Conservation (phyloP, 192 early-diverging fungal genomes). For the Backusella westeae region DNA sequence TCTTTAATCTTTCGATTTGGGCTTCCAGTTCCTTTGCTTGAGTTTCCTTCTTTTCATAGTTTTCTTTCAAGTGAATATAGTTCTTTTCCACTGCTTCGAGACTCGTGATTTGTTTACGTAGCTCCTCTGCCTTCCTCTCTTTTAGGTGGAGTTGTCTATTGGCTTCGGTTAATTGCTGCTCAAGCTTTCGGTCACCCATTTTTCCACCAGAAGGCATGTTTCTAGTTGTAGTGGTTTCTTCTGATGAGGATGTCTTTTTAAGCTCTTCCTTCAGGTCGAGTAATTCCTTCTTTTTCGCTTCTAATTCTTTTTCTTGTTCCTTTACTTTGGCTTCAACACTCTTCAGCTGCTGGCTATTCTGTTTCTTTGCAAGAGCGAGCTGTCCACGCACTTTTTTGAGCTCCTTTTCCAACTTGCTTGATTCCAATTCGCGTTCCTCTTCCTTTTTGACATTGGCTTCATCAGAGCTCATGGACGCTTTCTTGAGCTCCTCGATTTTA, state of each 20-base stretch:
- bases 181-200: background rate
- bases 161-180: background rate
- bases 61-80: background rate
- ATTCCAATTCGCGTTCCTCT: background rate
- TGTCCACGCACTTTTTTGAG: slow-evolving; percentile 2
- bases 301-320: background rate
- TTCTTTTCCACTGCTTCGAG: background rate
- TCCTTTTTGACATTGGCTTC: background rate
- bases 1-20: background rate
- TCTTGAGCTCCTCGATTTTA: background rate
- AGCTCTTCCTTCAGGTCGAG: background rate
- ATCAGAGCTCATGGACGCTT: background rate
- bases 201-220: background rate
- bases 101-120: background rate
- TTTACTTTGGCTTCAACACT: slow-evolving; percentile 2
- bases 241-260: background rate
- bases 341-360: background rate
- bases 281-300: background rate
- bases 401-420: background rate
- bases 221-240: background rate
- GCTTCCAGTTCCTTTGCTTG: background rate
- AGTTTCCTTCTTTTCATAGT: background rate
- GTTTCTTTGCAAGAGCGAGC: background rate
- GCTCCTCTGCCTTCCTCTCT: slow-evolving; percentile 4
- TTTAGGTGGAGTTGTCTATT: background rate